These are phyloP conservation scores for Solanum hybrid DNA, from an alignment of 305 asterid species.

Conservation along the genomic window DNA sequence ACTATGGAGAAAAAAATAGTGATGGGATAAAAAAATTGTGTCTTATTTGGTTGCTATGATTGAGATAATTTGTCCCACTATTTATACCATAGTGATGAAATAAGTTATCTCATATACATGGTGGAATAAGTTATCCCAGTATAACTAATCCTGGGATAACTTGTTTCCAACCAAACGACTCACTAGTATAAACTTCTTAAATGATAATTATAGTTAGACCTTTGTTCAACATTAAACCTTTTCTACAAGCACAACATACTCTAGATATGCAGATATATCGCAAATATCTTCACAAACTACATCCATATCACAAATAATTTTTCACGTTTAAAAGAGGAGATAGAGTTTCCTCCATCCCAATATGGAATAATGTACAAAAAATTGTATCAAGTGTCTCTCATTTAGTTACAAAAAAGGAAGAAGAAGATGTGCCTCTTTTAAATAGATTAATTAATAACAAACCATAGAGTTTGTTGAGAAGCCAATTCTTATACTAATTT, in stretches of 20 bases:
- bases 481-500: background rate
- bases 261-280: background rate
- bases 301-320: background rate
- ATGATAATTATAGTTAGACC: background rate
- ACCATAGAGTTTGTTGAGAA: background rate
- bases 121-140: too few relatives aligned
- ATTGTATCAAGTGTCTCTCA: background rate
- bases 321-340: background rate
- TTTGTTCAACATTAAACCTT: background rate
- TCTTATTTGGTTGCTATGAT: too few relatives aligned
- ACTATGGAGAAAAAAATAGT: too few relatives aligned
- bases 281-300: too few relatives aligned
- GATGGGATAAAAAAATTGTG: rapidly evolving
- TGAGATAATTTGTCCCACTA: too few relatives aligned
- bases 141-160: background rate
- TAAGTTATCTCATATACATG: too few relatives aligned
- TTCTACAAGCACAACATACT: background rate
- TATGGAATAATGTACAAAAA: background rate
- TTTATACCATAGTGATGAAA: too few relatives aligned
- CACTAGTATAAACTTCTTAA: background rate
- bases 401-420: background rate
- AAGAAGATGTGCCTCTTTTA: background rate
- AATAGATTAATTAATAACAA: background rate
- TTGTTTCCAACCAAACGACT: background rate
- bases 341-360: background rate